phyloP scores from a whole-genome alignment of 1,284 basidiomycete species.

The Sanghuangporus sanghuang region DNA sequence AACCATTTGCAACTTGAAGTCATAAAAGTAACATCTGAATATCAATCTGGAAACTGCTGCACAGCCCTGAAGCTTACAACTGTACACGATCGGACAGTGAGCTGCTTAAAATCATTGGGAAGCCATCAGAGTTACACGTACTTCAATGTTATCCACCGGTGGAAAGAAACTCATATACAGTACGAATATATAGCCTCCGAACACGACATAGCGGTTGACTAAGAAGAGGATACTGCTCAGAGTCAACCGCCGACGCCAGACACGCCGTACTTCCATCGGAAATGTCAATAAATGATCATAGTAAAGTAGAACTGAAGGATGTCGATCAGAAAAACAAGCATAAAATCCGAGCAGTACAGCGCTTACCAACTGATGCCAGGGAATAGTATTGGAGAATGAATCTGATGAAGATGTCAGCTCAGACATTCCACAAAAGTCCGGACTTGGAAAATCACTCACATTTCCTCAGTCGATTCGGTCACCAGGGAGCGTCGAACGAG shows the following conservation, averaged over 20 bases:
- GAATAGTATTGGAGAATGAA: constrained; percentile 4
- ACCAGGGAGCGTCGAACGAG: background rate
- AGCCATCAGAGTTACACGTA: background rate
- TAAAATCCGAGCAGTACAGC: background rate
- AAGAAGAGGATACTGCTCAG: constrained; percentile 10
- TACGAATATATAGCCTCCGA: constrained; percentile 10
- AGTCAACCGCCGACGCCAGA: constrained; percentile 9
- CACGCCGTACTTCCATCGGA: background rate
- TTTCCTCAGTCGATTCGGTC: background rate
- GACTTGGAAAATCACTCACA: background rate
- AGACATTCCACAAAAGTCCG: background rate
- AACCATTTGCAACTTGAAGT: constrained; percentile 7
- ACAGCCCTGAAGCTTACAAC: background rate
- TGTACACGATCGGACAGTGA: background rate
- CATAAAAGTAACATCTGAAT: background rate
- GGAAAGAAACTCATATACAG: constrained; percentile 8
- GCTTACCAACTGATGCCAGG: constrained; percentile 11
- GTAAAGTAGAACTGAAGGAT: constrained; percentile 8
- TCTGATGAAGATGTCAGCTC: background rate
- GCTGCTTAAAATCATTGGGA: background rate
- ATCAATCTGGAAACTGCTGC: background rate
- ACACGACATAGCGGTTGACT: constrained; percentile 14
- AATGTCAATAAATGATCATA: constrained; percentile 18
- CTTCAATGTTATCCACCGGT: background rate
- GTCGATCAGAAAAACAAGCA: background rate